Evolutionary conservation across 495 filamentous ascomycete species (phyloP).

Genomic region (Penicillium flavigenum): DNA sequence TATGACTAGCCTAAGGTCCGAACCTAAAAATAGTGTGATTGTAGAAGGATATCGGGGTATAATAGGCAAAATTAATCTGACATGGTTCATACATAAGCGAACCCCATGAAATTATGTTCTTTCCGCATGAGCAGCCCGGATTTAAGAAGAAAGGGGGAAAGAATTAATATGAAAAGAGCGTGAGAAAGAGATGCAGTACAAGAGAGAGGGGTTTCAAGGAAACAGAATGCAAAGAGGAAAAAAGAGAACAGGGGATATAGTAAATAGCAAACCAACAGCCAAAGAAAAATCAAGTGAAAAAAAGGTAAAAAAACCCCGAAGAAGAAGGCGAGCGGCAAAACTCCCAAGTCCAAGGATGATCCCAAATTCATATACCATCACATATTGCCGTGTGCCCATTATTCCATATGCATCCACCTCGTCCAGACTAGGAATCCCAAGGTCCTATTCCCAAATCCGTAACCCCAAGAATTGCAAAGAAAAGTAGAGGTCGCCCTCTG

Average conservation of each 20-base stretch:
- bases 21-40: conserved; percentile 14
- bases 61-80: conserved; percentile 23
- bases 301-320: conserved; percentile 1
- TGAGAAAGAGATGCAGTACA: conserved; percentile 15
- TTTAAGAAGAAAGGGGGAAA: conserved; percentile 17
- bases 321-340: conserved; percentile 15
- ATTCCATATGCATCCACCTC: conserved; percentile 15
- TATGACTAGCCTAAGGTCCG: conserved; percentile 11
- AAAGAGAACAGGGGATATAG: conserved; percentile 3
- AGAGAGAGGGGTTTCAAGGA: not conserved
- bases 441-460: conserved; percentile 17
- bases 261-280: conserved; percentile 9
- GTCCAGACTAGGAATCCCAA: conserved; percentile 4
- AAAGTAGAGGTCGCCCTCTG: conserved; percentile 33
- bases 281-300: not conserved
- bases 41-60: conserved; percentile 24
- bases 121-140: conserved; percentile 38
- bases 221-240: conserved; percentile 2
- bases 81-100: conserved; percentile 22
- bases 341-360: conserved; percentile 12
- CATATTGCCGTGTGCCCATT: conserved; percentile 17
- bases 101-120: conserved; percentile 27
- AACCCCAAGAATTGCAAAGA: conserved; percentile 13
- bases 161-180: conserved; percentile 17
- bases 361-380: conserved; percentile 2